A percentile compares a stretch with the other conserved stretches of the same genome.
Evolutionary conservation across 805 yeast species (phyloP).

Genomic region (Sungouiella blattae): DNA sequence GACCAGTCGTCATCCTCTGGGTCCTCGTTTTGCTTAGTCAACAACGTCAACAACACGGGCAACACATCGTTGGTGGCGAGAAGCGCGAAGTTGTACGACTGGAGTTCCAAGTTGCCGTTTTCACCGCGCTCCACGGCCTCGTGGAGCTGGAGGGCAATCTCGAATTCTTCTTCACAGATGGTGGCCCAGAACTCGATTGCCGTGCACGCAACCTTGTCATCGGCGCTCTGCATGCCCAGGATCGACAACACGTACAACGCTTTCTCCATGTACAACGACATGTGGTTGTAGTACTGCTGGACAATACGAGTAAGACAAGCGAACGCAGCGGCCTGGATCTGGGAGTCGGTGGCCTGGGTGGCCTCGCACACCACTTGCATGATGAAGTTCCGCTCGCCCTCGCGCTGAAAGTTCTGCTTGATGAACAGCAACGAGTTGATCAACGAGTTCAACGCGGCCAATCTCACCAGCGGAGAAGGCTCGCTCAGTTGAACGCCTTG

Average conservation of each 20-base stretch:
- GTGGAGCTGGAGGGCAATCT: constrained; percentile 64
- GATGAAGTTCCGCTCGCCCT: constrained; percentile 92
- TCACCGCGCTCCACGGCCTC: constrained; percentile 44
- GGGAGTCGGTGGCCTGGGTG: constrained; percentile 81
- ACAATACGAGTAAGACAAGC: constrained; percentile 92
- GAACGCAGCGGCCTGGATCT: constrained; percentile 89
- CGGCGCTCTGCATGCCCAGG: constrained; percentile 80
- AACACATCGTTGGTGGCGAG: constrained; percentile 81
- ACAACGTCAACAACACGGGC: constrained; percentile 76
- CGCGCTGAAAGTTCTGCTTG: constrained; percentile 81
- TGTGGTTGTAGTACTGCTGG: constrained; percentile 81
- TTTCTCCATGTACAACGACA: constrained; percentile 96
- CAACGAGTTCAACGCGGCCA: constrained; percentile 89
- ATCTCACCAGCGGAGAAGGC: constrained; percentile 68
- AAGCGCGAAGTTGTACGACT: constrained; percentile 76
- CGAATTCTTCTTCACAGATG: constrained; percentile 97
- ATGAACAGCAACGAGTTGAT: constrained; percentile 89
- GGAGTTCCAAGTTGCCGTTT: constrained; percentile 39
- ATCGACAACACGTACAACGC: constrained; percentile 90
- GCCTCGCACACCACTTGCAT: constrained; percentile 99
- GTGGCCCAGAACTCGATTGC: constrained; percentile 99
- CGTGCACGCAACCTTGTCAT: constrained; percentile 92
- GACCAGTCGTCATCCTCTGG: constrained; percentile 97
- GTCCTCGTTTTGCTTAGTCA: constrained; percentile 88
- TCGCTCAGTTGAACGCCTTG: constrained; percentile 92